Conservation (phyloP, 805 yeast genomes). For the Candida fluviatilis region DNA sequence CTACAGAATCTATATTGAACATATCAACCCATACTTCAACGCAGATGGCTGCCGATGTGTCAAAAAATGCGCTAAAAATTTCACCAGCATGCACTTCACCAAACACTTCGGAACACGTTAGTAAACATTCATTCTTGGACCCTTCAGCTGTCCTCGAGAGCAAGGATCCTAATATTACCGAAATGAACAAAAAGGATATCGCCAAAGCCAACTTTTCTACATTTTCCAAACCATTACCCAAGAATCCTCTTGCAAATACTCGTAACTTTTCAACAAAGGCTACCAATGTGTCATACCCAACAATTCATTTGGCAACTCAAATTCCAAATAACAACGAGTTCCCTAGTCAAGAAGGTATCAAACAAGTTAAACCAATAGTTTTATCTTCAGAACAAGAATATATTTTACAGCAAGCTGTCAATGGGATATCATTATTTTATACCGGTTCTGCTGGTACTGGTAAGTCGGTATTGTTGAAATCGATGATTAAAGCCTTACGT, state of each 20-base stretch:
- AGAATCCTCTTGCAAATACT: background rate
- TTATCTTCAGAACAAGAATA: constrained; percentile 56
- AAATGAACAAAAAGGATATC: background rate
- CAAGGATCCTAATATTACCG: background rate
- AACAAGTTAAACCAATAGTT: constrained; percentile 33
- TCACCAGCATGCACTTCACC: no score
- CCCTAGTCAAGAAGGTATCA: constrained; percentile 7
- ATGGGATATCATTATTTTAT: constrained; percentile 72
- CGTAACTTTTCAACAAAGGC: constrained; percentile 1
- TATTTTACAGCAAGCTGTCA: constrained; percentile 59
- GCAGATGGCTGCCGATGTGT: no score
- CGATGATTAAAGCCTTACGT: constrained; percentile 53
- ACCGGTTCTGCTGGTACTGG: constrained; percentile 99
- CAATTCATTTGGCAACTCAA: constrained; percentile 11
- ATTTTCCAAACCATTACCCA: background rate
- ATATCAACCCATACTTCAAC: background rate
- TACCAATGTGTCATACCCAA: constrained; percentile 1
- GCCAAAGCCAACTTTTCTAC: background rate
- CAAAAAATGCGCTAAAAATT: no score
- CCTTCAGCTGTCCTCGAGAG: background rate
- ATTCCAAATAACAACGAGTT: constrained; percentile 1
- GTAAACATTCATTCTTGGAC: background rate
- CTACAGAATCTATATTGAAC: background rate
- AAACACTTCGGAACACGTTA: no score
- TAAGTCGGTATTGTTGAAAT: constrained; percentile 77